phyloP scores from a whole-genome alignment of 2,329 filamentous ascomycete genomes.

The Neofusicoccum sp. region DNA sequence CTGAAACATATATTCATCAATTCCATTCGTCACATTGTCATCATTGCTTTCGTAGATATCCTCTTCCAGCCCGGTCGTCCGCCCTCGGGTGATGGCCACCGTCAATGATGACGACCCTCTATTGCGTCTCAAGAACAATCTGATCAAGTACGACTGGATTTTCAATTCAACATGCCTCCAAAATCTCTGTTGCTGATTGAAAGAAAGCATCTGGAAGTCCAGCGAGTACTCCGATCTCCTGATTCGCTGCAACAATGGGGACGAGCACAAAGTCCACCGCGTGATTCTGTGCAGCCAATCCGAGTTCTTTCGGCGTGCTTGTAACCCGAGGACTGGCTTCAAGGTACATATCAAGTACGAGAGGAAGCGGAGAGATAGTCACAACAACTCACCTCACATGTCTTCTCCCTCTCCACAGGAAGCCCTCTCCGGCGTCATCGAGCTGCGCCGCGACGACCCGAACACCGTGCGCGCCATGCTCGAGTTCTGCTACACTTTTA shows the following conservation, averaged over 20 bases:
- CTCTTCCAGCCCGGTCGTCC: neutral
- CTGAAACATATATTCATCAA: neutral
- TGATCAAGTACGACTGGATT: slow-evolving; percentile 1
- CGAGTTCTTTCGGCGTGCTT: slow-evolving; percentile 9
- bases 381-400: neutral
- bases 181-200: neutral
- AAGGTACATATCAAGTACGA: slow-evolving; percentile 12
- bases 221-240: slow-evolving; percentile 16
- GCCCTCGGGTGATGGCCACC: slow-evolving; percentile 12
- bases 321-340: slow-evolving; percentile 7
- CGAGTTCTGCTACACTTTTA: slow-evolving; percentile 14
- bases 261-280: slow-evolving; percentile 12
- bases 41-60: neutral
- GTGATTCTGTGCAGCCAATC: slow-evolving; percentile 10
- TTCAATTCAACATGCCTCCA: neutral
- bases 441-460: slow-evolving; percentile 9
- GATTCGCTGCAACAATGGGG: slow-evolving; percentile 13
- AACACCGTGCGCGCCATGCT: slow-evolving; percentile 10
- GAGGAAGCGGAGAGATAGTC: neutral
- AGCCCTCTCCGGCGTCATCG: slow-evolving; percentile 9
- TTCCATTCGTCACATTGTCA: neutral
- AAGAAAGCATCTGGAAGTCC: slow-evolving; percentile 1
- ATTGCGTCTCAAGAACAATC: slow-evolving; percentile 10
- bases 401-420: slow-evolving; percentile 4
- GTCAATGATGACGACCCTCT: slow-evolving; percentile 5